phyloP scores from a whole-genome alignment of 2,329 filamentous ascomycete genomes.

The Bipolaris cookei region DNA sequence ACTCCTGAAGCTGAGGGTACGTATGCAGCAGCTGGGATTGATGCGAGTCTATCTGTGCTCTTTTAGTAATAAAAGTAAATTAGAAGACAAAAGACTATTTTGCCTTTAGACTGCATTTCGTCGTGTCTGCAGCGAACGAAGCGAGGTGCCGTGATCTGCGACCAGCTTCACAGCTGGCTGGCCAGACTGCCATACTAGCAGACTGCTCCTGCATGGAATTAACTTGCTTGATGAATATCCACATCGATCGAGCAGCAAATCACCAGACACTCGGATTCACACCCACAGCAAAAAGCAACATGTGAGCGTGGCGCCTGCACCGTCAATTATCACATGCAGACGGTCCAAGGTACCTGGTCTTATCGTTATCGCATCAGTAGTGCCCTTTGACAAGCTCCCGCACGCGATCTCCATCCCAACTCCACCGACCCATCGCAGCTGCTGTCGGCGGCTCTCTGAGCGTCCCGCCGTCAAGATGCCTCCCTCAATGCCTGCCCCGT shows the following conservation, averaged over 20 bases:
- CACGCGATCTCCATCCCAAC: slow-evolving; percentile 16
- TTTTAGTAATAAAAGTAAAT: too few species aligned
- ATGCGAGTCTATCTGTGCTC: not conserved
- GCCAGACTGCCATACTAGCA: not conserved
- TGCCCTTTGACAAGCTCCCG: slow-evolving; percentile 22
- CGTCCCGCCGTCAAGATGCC: slow-evolving; percentile 40
- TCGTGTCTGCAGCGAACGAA: slow-evolving; percentile 3
- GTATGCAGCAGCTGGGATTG: not conserved
- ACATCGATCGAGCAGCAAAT: not conserved
- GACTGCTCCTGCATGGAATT: not conserved
- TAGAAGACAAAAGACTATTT: not conserved
- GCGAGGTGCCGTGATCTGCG: slow-evolving; percentile 10
- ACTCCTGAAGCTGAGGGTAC: not conserved
- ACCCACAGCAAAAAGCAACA: not conserved
- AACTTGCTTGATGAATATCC: not conserved
- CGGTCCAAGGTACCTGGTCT: not conserved
- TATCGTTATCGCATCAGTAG: slow-evolving; percentile 21
- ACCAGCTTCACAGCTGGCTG: slow-evolving; percentile 1
- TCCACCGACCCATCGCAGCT: slow-evolving; percentile 8
- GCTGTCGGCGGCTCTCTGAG: slow-evolving; percentile 1
- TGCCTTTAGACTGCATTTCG: not conserved
- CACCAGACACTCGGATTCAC: too few species aligned
- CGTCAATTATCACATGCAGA: not conserved
- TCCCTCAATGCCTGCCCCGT: slow-evolving; percentile 48
- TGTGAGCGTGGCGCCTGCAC: not conserved